These are phyloP conservation scores for Fusarium torreyae DNA, from an alignment of 2,329 filamentous ascomycete species.

Conservation along the genomic window DNA sequence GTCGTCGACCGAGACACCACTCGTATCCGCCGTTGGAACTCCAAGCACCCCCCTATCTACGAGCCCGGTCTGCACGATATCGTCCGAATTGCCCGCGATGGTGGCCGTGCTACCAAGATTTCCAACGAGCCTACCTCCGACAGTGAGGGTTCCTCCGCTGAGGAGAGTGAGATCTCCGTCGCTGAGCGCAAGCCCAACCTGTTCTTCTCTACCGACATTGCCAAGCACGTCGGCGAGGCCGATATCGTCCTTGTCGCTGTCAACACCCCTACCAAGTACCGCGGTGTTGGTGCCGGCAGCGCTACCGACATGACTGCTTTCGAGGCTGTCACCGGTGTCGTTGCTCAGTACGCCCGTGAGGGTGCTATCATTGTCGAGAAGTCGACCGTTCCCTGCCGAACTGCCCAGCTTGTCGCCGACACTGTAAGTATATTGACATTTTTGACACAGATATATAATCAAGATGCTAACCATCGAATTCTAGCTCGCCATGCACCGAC, in stretches of 20 bases:
- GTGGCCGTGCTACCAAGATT: conserved; percentile 62
- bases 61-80: conserved; percentile 80
- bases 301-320: conserved; percentile 82
- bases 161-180: conserved; percentile 54
- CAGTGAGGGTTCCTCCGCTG: conserved; percentile 51
- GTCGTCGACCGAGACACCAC: conserved; percentile 79
- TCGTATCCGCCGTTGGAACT: conserved; percentile 82
- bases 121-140: conserved; percentile 55
- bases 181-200: conserved; percentile 73
- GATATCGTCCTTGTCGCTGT: conserved; percentile 83
- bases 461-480: conserved; percentile 9
- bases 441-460: conserved; percentile 6
- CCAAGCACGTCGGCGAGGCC: conserved; percentile 73
- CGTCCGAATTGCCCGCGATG: conserved; percentile 75
- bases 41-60: conserved; percentile 80
- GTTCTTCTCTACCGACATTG: conserved; percentile 79
- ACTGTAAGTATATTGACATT: conserved; percentile 66
- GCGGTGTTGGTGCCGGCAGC: conserved; percentile 77
- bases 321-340: conserved; percentile 77
- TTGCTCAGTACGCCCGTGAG: conserved; percentile 75
- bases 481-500: conserved; percentile 71
- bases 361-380: conserved; percentile 86
- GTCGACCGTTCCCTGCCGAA: conserved; percentile 83
- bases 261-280: conserved; percentile 83
- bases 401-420: conserved; percentile 77